phyloP scores from a whole-genome alignment of 1,284 basidiomycete species.

The Heterobasidion parviporum region DNA sequence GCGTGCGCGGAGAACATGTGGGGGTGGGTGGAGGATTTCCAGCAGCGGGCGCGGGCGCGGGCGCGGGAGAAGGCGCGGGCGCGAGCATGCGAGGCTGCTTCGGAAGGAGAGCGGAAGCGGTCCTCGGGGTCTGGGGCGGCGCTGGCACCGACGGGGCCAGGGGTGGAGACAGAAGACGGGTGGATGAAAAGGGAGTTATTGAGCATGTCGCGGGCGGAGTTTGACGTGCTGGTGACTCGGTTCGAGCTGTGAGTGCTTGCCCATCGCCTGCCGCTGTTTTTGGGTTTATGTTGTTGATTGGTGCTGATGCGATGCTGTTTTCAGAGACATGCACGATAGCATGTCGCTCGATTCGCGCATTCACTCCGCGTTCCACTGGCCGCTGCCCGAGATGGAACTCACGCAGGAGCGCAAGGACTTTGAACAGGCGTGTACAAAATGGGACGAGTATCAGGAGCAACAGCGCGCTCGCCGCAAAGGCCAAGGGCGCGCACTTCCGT shows the following conservation, averaged over 20 bases:
- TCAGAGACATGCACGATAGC: conserved; percentile 58
- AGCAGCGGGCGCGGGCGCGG: conserved; percentile 19
- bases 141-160: background rate
- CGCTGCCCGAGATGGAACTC: conserved; percentile 24
- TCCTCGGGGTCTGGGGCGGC: background rate
- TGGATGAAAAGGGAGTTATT: conserved; percentile 30
- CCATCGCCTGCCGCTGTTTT: background rate
- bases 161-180: conserved; percentile 5
- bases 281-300: background rate
- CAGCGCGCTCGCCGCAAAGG: conserved; percentile 4
- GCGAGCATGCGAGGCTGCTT: conserved; percentile 6
- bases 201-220: conserved; percentile 46
- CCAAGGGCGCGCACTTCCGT: background rate
- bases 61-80: background rate
- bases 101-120: background rate
- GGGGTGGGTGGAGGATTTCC: conserved; percentile 55
- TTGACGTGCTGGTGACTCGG: conserved; percentile 42
- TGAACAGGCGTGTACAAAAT: conserved; percentile 44
- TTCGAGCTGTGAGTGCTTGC: conserved; percentile 48
- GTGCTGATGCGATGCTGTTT: background rate
- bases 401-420: conserved; percentile 42
- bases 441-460: conserved; percentile 34
- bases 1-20: conserved; percentile 69
- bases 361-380: conserved; percentile 41
- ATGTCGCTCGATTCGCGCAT: conserved; percentile 37